Evolutionary conservation across 345 rosid genomes (phyloP), one percentile per base, ranked within the genome.

Genomic region (Eucalyptus curtisii): DNA sequence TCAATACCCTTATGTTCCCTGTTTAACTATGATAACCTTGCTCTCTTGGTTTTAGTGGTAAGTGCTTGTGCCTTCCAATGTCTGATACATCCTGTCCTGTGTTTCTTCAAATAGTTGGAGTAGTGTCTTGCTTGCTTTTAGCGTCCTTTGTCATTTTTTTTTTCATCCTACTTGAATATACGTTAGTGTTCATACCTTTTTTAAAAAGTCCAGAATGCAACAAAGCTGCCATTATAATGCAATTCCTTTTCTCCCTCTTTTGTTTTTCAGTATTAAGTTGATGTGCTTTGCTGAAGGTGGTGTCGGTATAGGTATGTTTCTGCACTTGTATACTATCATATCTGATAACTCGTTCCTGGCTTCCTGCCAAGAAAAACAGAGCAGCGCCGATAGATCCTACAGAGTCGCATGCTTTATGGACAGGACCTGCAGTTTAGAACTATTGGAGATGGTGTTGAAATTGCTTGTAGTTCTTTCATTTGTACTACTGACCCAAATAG

Each of bases 241-340:
- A 9, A 5, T 22, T 22, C 31, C 3, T 61, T 27, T 55, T 4
- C 61, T 13, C 13, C 8, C 33, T 61, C 68, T 30, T 61, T 61
- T 61, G 16, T 61, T 27, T 61, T 61, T 61, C 68, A 61, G 16
- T 61, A 61, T 61, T 27, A 1, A 61, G 68, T 12, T 61, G 33
- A 30, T 61, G 17, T 4, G 8, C 68, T 61, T 61, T 61, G 68
- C 17, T 30, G 68, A 61, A 7, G 4, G 17, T 8, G 27, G 61
- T 55, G 25, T 30, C 4, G 4, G 2, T 61, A 2, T 13, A 13
- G 68, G 7, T 61, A 61, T 27, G 0, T 6, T 61, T 30, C 33
- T 2, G 4, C 3, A 30, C 68, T 61, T 10, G 0, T 12, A 61
- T 61, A 30, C 2, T 61, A 1, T 6, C 33, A 61, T n/a, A n/a